Conservation (phyloP, 352 stramenopile species). For the Phytophthora citricola region DNA sequence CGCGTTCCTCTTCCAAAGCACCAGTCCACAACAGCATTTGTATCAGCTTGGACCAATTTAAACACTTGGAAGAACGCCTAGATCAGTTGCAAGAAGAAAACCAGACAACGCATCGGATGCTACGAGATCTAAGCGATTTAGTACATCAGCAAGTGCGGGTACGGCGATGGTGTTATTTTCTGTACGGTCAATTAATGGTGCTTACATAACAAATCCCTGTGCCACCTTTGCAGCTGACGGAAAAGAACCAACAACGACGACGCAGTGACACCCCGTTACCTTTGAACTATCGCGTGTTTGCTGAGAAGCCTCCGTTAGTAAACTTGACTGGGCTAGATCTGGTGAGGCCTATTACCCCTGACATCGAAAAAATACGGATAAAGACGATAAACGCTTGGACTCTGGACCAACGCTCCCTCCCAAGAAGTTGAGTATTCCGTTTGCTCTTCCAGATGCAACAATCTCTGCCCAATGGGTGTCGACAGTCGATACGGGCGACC, state of each 20-base stretch:
- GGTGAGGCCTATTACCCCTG: background rate
- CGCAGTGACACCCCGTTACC: constrained; percentile 3
- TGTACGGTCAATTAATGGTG: no score
- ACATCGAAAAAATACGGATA: background rate
- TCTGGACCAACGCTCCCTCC: background rate
- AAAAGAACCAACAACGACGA: constrained; percentile 1
- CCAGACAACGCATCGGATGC: constrained; percentile 6
- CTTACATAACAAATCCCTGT: no score
- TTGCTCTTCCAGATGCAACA: constrained; percentile 14
- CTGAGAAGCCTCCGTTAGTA: background rate
- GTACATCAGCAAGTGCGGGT: constrained; percentile 15
- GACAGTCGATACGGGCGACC: background rate
- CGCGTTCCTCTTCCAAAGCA: background rate
- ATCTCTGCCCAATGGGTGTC: constrained; percentile 9
- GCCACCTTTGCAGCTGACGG: background rate
- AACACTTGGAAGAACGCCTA: constrained; percentile 11
- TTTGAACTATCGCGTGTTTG: constrained; percentile 4
- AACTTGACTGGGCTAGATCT: constrained; percentile 1
- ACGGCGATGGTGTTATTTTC: background rate
- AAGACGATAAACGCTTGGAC: background rate
- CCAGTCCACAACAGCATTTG: constrained; percentile 2
- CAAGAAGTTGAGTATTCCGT: constrained; percentile 17
- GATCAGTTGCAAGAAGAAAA: constrained; percentile 19
- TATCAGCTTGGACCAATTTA: constrained; percentile 7
- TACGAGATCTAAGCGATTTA: constrained; percentile 13